phyloP scores from a whole-genome alignment of 495 filamentous ascomycete species.

The Tetracladium setigerum region DNA sequence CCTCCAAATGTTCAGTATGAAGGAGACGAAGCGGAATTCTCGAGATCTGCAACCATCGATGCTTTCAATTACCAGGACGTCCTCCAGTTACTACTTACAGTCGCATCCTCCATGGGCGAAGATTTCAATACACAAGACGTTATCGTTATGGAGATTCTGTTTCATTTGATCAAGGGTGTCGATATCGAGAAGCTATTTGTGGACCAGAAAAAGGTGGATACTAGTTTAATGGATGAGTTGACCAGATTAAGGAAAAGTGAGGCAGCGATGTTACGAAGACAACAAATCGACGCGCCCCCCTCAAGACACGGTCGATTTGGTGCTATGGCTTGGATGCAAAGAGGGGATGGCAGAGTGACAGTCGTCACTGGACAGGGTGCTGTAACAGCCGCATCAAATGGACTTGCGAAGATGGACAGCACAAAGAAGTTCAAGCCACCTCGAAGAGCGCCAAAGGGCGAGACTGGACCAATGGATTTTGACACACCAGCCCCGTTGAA shows the following conservation, averaged over 20 bases:
- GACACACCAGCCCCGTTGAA: slow-evolving; percentile 63
- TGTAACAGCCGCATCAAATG: slow-evolving; percentile 33
- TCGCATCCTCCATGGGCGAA: slow-evolving; percentile 84
- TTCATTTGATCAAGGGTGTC: slow-evolving; percentile 85
- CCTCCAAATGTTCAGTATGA: slow-evolving; percentile 46
- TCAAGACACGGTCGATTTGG: slow-evolving; percentile 92
- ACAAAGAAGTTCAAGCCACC: slow-evolving; percentile 88
- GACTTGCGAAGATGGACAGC: slow-evolving; percentile 80
- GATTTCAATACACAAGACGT: slow-evolving; percentile 88
- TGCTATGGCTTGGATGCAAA: slow-evolving; percentile 94
- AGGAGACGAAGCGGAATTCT: slow-evolving; percentile 81
- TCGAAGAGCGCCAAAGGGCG: slow-evolving; percentile 50
- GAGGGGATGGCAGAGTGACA: slow-evolving; percentile 69
- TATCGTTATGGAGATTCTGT: slow-evolving; percentile 79
- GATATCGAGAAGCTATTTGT: slow-evolving; percentile 83
- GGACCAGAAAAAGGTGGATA: slow-evolving; percentile 59
- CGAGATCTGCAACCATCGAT: slow-evolving; percentile 78
- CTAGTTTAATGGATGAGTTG: slow-evolving; percentile 65
- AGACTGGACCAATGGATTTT: slow-evolving; percentile 65
- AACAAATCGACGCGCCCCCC: slow-evolving; percentile 66
- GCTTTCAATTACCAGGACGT: slow-evolving; percentile 87
- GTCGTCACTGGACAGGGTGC: slow-evolving; percentile 85
- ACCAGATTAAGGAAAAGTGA: slow-evolving; percentile 68
- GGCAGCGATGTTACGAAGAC: slow-evolving; percentile 65
- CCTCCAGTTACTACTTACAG: slow-evolving; percentile 71